Base-by-base conservation (phyloP, 176 grass and related monocot species). In the Phoenix roebelenii region DNA sequence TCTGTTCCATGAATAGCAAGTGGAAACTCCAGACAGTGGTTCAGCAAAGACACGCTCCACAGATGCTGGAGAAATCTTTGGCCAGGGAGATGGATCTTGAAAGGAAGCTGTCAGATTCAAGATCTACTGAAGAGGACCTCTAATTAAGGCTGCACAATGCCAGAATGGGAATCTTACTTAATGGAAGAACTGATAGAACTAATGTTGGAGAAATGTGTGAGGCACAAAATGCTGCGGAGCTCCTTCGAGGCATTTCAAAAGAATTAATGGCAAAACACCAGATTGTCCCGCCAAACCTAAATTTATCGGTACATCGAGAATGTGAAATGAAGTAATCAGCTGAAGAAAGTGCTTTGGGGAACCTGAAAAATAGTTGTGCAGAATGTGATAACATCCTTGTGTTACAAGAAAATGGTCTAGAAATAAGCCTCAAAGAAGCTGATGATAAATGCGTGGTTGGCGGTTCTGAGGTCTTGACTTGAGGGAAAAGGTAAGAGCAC, bases 11-110 rank as follows among this genome's bases (percentile, higher is more conserved):
- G 15, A 72, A 69, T 55, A 66, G 64, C 12, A 70, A 50, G 55
- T 59, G 20, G 55, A 59, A 49, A 19, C 70, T 84, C 53, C 80
- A 74, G 5, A 76, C 75, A 20, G 77, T 80, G 48, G 74, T 71
- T 71, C 67, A 96, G 49, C 77, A 64, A 64, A 84, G 91, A 81
- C 79, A 80, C 72, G 58, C 88, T 65, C 58, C 90, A 54, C 77
- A 90, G 48, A 90, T 85, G 83, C 61, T 96, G 24, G 87, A 96
- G 23, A 78, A 88, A 75, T 88, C 92, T 12, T 77, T 96, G 64
- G 87, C 87, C 62, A 80, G 81, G 80, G 92, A 96, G 25, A 39
- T 96, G 39, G 87, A 87, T 79, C 80, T 96, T 74, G 92, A 87
- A 76, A 78, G 79, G 24, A 79, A 85, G 72, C 92, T 96, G 7